Percentiles rank a stretch among this genome's conserved stretches.
phyloP scores from a whole-genome alignment of 352 stramenopile genomes.

The Phytophthora crassamura region DNA sequence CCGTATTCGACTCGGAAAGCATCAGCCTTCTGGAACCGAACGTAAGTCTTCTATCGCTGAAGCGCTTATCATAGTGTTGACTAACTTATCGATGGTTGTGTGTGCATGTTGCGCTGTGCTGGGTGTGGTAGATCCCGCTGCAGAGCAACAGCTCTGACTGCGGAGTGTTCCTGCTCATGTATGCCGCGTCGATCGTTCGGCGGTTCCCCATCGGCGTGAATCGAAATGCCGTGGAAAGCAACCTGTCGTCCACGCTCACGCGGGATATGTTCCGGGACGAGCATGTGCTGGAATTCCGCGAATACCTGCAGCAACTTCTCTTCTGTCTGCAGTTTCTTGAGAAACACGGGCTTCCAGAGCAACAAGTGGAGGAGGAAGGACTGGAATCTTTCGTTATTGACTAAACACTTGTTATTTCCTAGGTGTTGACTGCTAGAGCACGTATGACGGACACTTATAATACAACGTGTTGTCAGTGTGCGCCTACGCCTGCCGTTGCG shows the following conservation, averaged over 20 bases:
- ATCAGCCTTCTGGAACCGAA: slow-evolving; percentile 75
- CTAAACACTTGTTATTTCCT: slow-evolving; percentile 7
- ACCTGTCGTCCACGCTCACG: slow-evolving; percentile 54
- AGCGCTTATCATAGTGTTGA: background rate
- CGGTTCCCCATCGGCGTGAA: slow-evolving; percentile 63
- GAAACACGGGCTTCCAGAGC: slow-evolving; percentile 49
- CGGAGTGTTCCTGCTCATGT: slow-evolving; percentile 87
- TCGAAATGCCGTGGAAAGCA: slow-evolving; percentile 58
- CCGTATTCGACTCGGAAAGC: slow-evolving; percentile 55
- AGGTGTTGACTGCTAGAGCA: slow-evolving; percentile 7
- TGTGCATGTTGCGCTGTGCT: background rate
- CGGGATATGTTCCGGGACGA: slow-evolving; percentile 70
- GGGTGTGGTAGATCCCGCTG: slow-evolving; percentile 76
- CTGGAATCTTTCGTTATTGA: slow-evolving; percentile 69
- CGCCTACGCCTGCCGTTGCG: background rate
- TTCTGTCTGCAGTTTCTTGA: slow-evolving; percentile 74
- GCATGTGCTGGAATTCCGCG: slow-evolving; percentile 76
- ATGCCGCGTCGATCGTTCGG: slow-evolving; percentile 68
- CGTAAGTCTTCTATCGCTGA: slow-evolving; percentile 48
- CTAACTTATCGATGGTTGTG: background rate
- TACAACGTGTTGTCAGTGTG: slow-evolving; percentile 14
- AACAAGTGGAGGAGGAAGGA: slow-evolving; percentile 59
- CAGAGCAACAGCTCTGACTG: slow-evolving; percentile 96
- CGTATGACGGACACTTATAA: slow-evolving; percentile 17
- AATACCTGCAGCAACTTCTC: slow-evolving; percentile 81